Base-by-base conservation (phyloP, 176 grass and related monocot species). In the Oryza brachyantha region DNA sequence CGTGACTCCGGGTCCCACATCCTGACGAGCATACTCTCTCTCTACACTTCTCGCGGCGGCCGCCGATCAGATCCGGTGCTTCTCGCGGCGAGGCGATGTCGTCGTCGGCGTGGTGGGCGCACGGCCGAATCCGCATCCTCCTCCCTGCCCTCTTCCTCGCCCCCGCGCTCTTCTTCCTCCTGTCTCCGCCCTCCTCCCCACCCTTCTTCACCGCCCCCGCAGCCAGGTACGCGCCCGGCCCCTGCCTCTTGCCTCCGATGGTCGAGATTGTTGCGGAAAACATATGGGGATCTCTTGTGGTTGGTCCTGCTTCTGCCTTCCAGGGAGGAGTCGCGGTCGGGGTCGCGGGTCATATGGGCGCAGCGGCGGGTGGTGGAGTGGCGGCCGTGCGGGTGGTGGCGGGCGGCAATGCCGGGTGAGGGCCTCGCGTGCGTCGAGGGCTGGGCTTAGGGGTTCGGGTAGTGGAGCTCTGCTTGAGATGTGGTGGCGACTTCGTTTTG, bases 311-410 rank as follows among this genome's bases (percentile, higher is more conserved):
- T 13, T 66, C 66, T 46, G 7, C 16, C 16, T 21, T 8, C 13
- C 59, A 83, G 80, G 34, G 69, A 74, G 72, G 25, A 66, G 74
- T 22, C 72, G 19, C 46, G 71, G 9, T 16, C 36, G 7, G 36
- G 46, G 28, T 81, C 73, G 41, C 65, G 72, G 59, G 16, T 84
- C 81, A 90, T 95, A 52, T 95, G 92, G 92, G 79, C 79, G 43
- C 72, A 83, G 74, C 84, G 62, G 57, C 82, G 89, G 48, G 17
- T 79, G 61, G 87, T 76, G 39, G 84, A 92, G 83, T 92, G 92
- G 92, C 79, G 86, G n/a, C 81, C 86, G 10, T 95, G 92, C 84
- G 63, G 31, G n/a, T 92, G 92, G 92, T 90, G 92, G 89, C 82
- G 76, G 58, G 70, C 79, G 14, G 80, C 76, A 34, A 34, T 84